Percentiles rank a stretch among this genome's conserved stretches.
Evolutionary conservation across 257 asterid genomes (phyloP).

Genomic region (Solanum paucissectum): DNA sequence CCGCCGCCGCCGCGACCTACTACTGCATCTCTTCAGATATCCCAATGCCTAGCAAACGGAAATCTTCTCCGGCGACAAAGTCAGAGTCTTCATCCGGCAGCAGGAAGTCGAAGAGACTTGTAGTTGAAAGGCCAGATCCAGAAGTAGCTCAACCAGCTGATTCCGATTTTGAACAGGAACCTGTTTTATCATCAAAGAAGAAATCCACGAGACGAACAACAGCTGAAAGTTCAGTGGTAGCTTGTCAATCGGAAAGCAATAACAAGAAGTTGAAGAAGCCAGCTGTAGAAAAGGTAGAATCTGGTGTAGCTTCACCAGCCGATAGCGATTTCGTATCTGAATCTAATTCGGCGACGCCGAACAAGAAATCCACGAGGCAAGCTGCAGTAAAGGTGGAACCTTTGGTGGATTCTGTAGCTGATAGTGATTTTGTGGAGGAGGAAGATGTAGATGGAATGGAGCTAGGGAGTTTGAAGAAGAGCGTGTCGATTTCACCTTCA

Average conservation of each 20-base stretch:
- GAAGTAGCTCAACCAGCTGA: not conserved
- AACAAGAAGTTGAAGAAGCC: not conserved
- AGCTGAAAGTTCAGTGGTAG: not conserved
- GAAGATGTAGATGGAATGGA: not conserved
- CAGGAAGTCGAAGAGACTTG: not conserved
- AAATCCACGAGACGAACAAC: not conserved
- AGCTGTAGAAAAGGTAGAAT: not conserved
- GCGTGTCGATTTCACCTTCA: not conserved
- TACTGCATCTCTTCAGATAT: not conserved
- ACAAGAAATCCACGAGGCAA: not conserved
- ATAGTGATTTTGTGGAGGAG: conserved; percentile 6
- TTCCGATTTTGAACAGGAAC: not conserved
- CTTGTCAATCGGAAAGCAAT: not conserved
- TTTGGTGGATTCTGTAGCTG: not conserved
- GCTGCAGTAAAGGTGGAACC: not conserved
- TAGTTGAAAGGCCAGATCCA: not conserved
- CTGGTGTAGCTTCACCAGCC: not conserved
- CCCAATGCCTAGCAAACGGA: conserved; percentile 1
- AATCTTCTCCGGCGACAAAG: not conserved
- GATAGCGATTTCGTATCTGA: not conserved
- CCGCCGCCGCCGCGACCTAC: not conserved
- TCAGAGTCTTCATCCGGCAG: not conserved
- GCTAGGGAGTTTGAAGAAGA: not conserved
- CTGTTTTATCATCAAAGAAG: not conserved
- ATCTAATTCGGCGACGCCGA: not conserved